Base-by-base conservation (phyloP, 2,329 filamentous ascomycete genomes). In the Phyllachora maydis region DNA sequence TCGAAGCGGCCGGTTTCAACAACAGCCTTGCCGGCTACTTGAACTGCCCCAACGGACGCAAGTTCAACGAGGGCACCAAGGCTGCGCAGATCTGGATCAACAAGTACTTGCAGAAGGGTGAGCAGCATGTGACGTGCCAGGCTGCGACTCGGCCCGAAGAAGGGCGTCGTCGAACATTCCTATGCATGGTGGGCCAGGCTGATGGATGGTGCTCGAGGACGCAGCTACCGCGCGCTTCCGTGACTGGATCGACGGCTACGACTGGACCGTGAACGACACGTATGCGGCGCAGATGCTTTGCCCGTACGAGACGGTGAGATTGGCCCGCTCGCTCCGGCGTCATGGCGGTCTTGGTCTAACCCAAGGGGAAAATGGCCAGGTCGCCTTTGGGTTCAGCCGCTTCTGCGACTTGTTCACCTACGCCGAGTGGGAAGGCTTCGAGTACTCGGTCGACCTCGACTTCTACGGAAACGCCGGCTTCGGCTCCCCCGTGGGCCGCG, bases 381-480 rank as follows among this genome's bases (percentile, higher is more conserved):
- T n/a, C n/a, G 67, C 71, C 1, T 69, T 74, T 28, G 76, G 76
- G 12, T 82, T 68, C 49, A 77, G 70, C 33, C 57, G 56, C 7
- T 83, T 77, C 50, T 83, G 76, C 39, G 52, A 65, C 13, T 55
- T 83, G 4, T 83, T 82, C 40, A 79, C 66, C 1, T 77, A 71
- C 33, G 54, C 70, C 11, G 76, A 83, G 39, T 83, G 74, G 74
- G 47, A 64, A 23, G 64, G 58, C 18, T 82, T 73, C 37, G 68
- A 70, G 27, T 83, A 83, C 45, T 61, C 62, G 4, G 53, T 73
- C 26, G 76, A 82, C 32, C 52, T 82, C 17, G 45, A 40, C 16
- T 82, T 77, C 35, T 54, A 64, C 8, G 68, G 65, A 6, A 56
- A 57, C 28, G 59, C 56, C 25, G 66, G 53, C 3, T 76, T 75